Evolutionary conservation across 768 basidiomycete species (phyloP), one percentile per base, ranked within the genome.

Genomic region (Auriculariales sp.): DNA sequence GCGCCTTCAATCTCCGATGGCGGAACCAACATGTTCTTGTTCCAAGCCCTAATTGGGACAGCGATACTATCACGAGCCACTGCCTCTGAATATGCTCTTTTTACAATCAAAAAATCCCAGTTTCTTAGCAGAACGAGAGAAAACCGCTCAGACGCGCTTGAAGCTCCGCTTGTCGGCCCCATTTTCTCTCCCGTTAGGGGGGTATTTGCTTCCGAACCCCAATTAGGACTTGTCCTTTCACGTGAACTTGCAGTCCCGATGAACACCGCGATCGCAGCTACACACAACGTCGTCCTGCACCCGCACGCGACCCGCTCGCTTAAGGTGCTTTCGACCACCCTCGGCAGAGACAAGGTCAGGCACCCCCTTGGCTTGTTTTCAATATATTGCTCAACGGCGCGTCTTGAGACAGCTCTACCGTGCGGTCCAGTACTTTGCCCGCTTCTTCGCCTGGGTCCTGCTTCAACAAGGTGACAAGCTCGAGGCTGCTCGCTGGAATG

Each of bases 281-380:
- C 62, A 27, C 61, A 62, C 31, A 58, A 92, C 59, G 60, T 94
- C 54, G 72, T 97, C 51, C 75, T 97, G 39, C 91, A 97, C 58
- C 94, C 94, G 7, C 68, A 74, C 1, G 71, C 89, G 28, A 82
- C 83, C 30, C 78, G 83, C 54, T 66, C 76, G 24, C 68, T 97
- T 62, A 87, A 83, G 61, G 78, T 85, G 46, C 75, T 81, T 45
- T 73, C 74, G 17, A 91, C 90, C 0, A 95, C 88, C 14, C 61
- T 84, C 28, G 94, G 92, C 9, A 73, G 92, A 46, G 94, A 97
- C 71, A 97, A 99, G 80, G 90, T 79, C 56, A 50, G 64, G 51
- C 49, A 35, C 24, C 5, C 29, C 17, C 22, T 22, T 53, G 33
- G 30, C 35, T 29, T 25, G 9, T 35, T n/a, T 19, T 17, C 15